Base-by-base conservation (phyloP, 2,329 filamentous ascomycete genomes). In the Aureobasidium musti region DNA sequence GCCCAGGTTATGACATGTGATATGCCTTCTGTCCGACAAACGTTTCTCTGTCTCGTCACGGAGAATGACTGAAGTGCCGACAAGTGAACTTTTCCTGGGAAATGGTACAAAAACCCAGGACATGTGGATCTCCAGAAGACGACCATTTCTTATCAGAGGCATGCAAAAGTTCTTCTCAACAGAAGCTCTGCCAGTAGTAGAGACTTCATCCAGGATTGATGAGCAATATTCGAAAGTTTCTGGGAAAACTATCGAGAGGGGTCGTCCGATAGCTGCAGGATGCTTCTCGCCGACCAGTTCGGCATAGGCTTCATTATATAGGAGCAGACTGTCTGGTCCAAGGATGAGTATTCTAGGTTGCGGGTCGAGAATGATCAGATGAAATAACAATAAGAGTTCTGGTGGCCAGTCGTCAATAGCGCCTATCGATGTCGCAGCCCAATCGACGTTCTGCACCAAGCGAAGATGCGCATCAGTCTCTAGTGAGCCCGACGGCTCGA, bases 281-380 rank as follows among this genome's bases (percentile, higher is more conserved):
- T 69, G 67, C 19, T 33, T 23, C 35, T 67, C 50, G 30, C 68
- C 68, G 4, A 65, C 39, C 6, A 69, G 26, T 11, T 37, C 53
- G 14, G 63, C 68, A 30, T 69, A 69, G 7, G 63, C 59, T 39
- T 59, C 47, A 63, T 69, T 69, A 53, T 69, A 69, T 7, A 69
- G 57, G 3, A 69, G 26, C 11, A 41, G 28, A 21, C 67, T 41
- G 28, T 69, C 59, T 10, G 11, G n/a, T n/a, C 66, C 68, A n/a
- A 69, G 30, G 14, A 68, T 30, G 3, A 69, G 57, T 23, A 65
- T 39, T 23, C 67, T 59, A 3, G 68, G 68, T 49, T 67, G 47
- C n/a, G 68, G 68, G 39, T 68, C 68, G n/a, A 69, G 39, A 8
- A 68, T 28, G 2, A 68, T 68, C 19, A 69, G 28, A 50, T 69